Evolutionary conservation across 208 protist genomes (phyloP).

Genomic region (Angomonas deanei): DNA sequence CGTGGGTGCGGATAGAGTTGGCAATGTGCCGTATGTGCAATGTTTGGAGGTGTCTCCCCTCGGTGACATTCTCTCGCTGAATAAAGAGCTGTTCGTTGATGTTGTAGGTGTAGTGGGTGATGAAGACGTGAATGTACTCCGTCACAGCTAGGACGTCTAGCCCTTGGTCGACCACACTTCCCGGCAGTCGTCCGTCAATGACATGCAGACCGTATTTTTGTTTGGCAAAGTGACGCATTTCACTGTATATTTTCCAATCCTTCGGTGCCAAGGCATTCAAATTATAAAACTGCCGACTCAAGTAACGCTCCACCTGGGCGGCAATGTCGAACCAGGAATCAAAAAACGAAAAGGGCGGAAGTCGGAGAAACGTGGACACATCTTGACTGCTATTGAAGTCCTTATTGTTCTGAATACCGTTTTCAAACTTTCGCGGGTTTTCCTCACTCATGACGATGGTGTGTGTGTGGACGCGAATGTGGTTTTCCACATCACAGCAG

Average conservation of each 20-base stretch:
- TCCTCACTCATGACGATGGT: slow-evolving; percentile 45
- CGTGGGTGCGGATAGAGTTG: slow-evolving; percentile 96
- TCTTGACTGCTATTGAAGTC: slow-evolving; percentile 11
- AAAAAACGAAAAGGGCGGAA: slow-evolving; percentile 84
- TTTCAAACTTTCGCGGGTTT: slow-evolving; percentile 2
- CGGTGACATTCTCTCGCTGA: slow-evolving; percentile 64
- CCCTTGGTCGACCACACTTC: slow-evolving; percentile 92
- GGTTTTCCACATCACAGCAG: slow-evolving; percentile 91
- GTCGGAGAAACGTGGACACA: not conserved
- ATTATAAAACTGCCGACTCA: slow-evolving; percentile 96
- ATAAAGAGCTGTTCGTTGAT: slow-evolving; percentile 97
- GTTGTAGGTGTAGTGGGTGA: slow-evolving; percentile 96
- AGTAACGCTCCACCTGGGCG: slow-evolving; percentile 84
- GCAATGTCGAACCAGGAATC: slow-evolving; percentile 72
- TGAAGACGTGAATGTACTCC: slow-evolving; percentile 97
- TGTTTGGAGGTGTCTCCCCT: slow-evolving; percentile 92
- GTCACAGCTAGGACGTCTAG: slow-evolving; percentile 97
- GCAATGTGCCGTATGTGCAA: slow-evolving; percentile 95
- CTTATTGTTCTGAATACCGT: too few species aligned
- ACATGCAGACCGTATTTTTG: slow-evolving; percentile 87
- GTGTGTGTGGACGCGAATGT: slow-evolving; percentile 92
- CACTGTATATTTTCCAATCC: slow-evolving; percentile 95
- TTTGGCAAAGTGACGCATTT: slow-evolving; percentile 93
- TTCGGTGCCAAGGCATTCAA: slow-evolving; percentile 92
- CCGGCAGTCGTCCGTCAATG: slow-evolving; percentile 89